Base-by-base conservation (phyloP, 768 basidiomycete species). In the Trametes elegans region DNA sequence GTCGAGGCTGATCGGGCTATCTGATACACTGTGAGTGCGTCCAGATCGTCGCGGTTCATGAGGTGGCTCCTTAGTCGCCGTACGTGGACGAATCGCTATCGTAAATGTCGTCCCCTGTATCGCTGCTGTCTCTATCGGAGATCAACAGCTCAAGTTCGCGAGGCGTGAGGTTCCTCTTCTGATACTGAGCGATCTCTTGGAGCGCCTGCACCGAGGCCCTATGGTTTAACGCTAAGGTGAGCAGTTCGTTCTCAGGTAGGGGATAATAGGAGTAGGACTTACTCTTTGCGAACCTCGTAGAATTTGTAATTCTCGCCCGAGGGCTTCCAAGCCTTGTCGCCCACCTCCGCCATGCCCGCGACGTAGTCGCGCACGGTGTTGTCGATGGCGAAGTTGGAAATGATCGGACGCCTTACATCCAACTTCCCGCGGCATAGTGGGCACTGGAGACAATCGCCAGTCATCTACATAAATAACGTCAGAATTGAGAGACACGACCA, bases 321-420 rank as follows among this genome's bases (percentile, higher is more conserved):
- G 13, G 68, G 65, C 45, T 74, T 68, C 85, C 85, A 88, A 16
- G 80, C 84, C 16, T 68, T 68, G 24, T 71, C 64, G 21, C 82
- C 81, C 49, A 66, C 78, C 21, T 64, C 74, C 3, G 78, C 70
- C 13, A 81, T 74, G 16, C 74, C 70, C 7, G 63, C 58, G n/a
- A 89, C 68, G 60, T 89, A 79, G 62, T 76, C 81, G 54, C 80
- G 81, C 3, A 90, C 79, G 16, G 76, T 68, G 59, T 74, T 81
- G 62, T 90, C 85, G 59, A 85, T 70, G 1, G 77, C 65, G 63
- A 83, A 79, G 65, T 89, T 89, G 0, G 86, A 83, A 3, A 45
- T 76, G 68, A 90, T 74, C 1, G 84, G 79, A 9, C 61, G 68
- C 7, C 60, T 57, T 13, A 41, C 52, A 3, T 70, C 64, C 32